Conservation (phyloP, 108 stramenopile species). For the Conticribra guillardii region DNA sequence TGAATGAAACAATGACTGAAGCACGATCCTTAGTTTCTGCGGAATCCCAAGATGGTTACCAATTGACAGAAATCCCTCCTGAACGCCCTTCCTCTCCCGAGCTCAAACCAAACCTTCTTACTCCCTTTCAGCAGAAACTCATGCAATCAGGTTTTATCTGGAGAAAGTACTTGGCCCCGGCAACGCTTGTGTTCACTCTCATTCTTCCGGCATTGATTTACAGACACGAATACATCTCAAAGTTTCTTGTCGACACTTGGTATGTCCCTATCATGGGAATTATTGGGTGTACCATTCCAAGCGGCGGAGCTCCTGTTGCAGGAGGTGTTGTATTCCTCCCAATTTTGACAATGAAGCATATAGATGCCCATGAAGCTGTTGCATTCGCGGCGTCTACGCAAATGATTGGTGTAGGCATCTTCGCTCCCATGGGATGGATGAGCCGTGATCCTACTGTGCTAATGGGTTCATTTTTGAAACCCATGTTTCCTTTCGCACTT, state of each 20-base stretch:
- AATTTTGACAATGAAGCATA: slow-evolving; percentile 14
- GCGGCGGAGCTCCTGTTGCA: slow-evolving; percentile 14
- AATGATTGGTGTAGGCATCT: slow-evolving; percentile 24
- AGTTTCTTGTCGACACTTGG: slow-evolving; percentile 9
- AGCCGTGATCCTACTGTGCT: slow-evolving; percentile 12
- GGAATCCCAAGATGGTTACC: not conserved
- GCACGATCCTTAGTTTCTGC: not conserved
- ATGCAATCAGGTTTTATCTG: not conserved
- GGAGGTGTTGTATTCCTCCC: slow-evolving; percentile 20
- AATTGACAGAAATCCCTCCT: not conserved
- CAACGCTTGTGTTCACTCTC: not conserved
- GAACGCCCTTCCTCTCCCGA: not conserved
- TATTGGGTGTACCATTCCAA: slow-evolving; percentile 14
- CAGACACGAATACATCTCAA: not conserved
- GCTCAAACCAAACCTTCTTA: not conserved
- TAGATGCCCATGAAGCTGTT: slow-evolving; percentile 21
- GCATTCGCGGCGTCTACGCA: slow-evolving; percentile 16
- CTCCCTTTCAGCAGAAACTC: not conserved
- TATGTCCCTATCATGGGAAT: slow-evolving; percentile 19
- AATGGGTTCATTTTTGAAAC: slow-evolving; percentile 12
- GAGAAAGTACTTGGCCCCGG: slow-evolving; percentile 3
- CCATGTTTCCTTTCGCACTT: slow-evolving; percentile 18
- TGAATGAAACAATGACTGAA: too few relatives aligned
- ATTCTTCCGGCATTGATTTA: slow-evolving; percentile 7
- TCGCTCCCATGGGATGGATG: slow-evolving; percentile 30